A percentile compares a stretch with the other conserved stretches of the same genome.
Conservation (phyloP, 176 grass and related monocot genomes). For the Aegilops speltoides region DNA sequence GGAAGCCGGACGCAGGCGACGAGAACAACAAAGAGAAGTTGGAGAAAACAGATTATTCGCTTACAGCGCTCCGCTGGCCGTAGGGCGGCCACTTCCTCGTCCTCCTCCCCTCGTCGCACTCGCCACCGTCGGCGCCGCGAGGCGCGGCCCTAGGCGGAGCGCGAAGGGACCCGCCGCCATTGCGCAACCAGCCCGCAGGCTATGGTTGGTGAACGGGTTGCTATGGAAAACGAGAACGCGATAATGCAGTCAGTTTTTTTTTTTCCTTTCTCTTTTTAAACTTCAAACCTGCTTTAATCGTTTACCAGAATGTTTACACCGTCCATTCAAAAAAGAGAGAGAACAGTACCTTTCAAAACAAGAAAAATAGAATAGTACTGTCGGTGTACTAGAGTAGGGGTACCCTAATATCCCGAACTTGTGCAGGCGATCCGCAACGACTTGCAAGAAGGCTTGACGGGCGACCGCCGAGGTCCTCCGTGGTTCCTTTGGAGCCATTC, state of each 20-base stretch:
- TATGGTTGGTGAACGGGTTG: background rate
- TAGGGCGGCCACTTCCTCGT: background rate
- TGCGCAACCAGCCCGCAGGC: background rate
- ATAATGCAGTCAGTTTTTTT: background rate
- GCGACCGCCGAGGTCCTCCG: no score
- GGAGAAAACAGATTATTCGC: background rate
- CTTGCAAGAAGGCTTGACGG: no score
- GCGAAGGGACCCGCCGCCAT: constrained; percentile 33
- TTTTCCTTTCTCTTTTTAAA: no score
- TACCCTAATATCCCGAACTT: no score
- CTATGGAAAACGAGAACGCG: background rate
- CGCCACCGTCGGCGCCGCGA: background rate
- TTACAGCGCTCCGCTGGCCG: constrained; percentile 33
- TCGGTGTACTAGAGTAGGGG: no score
- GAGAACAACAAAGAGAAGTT: background rate
- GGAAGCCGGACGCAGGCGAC: background rate
- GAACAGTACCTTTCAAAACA: no score
- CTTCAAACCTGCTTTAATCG: no score
- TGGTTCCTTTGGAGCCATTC: no score
- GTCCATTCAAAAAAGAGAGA: no score
- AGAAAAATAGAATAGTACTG: no score
- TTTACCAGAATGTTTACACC: no score
- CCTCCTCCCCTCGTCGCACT: background rate
- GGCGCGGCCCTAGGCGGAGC: constrained; percentile 28
- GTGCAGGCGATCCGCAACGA: no score